phyloP scores from a whole-genome alignment of 2,329 filamentous ascomycete species.

The Chaetomium sp. region DNA sequence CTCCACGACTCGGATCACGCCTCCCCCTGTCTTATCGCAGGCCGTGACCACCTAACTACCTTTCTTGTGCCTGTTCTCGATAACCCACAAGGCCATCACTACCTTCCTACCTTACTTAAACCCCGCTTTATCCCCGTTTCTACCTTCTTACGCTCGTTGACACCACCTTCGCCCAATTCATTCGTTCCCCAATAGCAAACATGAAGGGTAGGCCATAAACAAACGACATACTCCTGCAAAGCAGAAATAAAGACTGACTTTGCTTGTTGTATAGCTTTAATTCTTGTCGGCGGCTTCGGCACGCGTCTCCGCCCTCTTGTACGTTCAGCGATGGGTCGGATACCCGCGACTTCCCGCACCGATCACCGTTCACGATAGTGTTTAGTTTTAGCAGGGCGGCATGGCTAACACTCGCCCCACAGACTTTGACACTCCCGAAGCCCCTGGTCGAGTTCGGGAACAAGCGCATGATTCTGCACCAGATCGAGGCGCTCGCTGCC shows the following conservation, averaged over 20 bases:
- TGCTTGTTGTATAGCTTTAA: slow-evolving; percentile 68
- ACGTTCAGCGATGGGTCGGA: slow-evolving; percentile 45
- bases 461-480: slow-evolving; percentile 98
- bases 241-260: slow-evolving; percentile 31
- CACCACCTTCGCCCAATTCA: slow-evolving; percentile 20
- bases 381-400: not conserved
- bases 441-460: slow-evolving; percentile 98
- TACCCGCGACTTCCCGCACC: slow-evolving; percentile 12
- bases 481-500: slow-evolving; percentile 90
- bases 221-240: not conserved
- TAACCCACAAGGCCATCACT: not conserved
- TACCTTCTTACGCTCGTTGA: slow-evolving; percentile 35
- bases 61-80: not conserved
- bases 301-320: slow-evolving; percentile 96
- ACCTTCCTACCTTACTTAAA: no score
- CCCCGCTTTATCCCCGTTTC: slow-evolving; percentile 13
- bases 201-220: slow-evolving; percentile 47
- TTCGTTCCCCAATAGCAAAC: slow-evolving; percentile 30
- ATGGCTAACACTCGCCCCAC: slow-evolving; percentile 32
- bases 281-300: slow-evolving; percentile 98
- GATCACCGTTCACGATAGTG: not conserved
- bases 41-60: not conserved
- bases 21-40: slow-evolving; percentile 5
- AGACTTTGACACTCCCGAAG: slow-evolving; percentile 97
- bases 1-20: slow-evolving; percentile 17